Evolutionary conservation across 1,284 basidiomycete species (phyloP), one percentile per base, ranked within the genome.

Genomic region (Ustilago sp.): DNA sequence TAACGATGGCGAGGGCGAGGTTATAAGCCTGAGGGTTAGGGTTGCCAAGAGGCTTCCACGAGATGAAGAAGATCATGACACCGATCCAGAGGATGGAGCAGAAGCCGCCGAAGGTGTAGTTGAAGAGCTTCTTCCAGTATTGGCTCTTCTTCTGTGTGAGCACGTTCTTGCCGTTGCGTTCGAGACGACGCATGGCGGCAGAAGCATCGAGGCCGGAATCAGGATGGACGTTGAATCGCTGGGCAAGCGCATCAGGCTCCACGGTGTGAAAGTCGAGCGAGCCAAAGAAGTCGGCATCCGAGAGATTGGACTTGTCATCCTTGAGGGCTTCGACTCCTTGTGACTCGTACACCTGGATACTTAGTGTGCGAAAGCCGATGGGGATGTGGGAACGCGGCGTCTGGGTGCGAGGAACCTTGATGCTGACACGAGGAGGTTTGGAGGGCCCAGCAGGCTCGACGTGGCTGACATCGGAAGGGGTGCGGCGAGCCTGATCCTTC

Each of bases 81-180:
- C 89, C 90, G 31, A 87, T 87, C 56, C 91, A 86, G 28, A 92
- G 87, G 31, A 92, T 86, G 50, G 88, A 88, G 1, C 91, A 91
- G 73, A 91, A 90, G 1, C 89, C 89, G 31, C 89, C 89, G 48
- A 90, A 90, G 34, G 89, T 74, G 59, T 89, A 90, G 78, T 88
- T 88, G 38, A 89, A 83, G 0, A 87, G 82, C 82, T 89, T 90
- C 81, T 87, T 87, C 86, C 87, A 88, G 75, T 88, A 88, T 56
- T 87, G 86, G 35, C 87, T 89, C 15, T 88, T 88, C 31, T 89
- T 88, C 4, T 88, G 87, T 8, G 88, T 88, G 32, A 89, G 87
- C 47, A 88, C 79, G 73, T 90, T 90, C 77, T 86, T 88, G 12
- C 89, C 89, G 28, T 89, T 85, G 62, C 86, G 87, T 8, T 86